These are phyloP conservation scores for Cenococcum geophilum DNA, from an alignment of 495 filamentous ascomycete genomes.

Conservation along the genomic window DNA sequence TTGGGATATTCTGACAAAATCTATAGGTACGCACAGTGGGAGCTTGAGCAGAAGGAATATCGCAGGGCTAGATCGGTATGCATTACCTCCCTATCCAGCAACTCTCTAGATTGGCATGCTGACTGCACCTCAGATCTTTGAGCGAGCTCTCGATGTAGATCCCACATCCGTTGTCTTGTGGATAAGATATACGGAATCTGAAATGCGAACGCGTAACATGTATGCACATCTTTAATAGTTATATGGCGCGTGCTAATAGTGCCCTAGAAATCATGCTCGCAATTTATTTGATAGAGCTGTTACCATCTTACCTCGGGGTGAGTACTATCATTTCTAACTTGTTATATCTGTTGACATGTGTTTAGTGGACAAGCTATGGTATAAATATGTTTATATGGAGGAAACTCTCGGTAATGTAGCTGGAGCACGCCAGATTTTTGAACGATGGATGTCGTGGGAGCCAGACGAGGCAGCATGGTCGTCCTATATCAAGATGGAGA, in stretches of 20 bases:
- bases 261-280: constrained; percentile 57
- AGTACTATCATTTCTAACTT: too few species aligned
- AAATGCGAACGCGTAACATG: constrained; percentile 72
- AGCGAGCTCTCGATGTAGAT: constrained; percentile 89
- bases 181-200: constrained; percentile 89
- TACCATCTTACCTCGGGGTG: constrained; percentile 68
- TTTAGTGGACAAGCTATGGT: constrained; percentile 86
- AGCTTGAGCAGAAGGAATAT: constrained; percentile 97
- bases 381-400: constrained; percentile 98
- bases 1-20: constrained; percentile 48
- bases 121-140: constrained; percentile 47
- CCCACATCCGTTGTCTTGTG: constrained; percentile 74
- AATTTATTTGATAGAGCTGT: constrained; percentile 94
- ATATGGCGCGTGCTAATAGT: not conserved
- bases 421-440: constrained; percentile 90
- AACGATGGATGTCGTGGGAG: constrained; percentile 98
- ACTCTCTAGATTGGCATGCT: too few species aligned
- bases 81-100: too few species aligned
- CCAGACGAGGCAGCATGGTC: constrained; percentile 93
- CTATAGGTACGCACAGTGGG: constrained; percentile 80
- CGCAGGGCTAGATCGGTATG: constrained; percentile 81
- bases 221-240: not conserved
- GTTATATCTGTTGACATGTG: too few species aligned
- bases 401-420: constrained; percentile 92
- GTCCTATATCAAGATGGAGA: constrained; percentile 94